Percentiles rank a stretch among this genome's conserved stretches.
Conservation (phyloP, 2,329 filamentous ascomycete species). For the Thielaviopsis ethacetica region DNA sequence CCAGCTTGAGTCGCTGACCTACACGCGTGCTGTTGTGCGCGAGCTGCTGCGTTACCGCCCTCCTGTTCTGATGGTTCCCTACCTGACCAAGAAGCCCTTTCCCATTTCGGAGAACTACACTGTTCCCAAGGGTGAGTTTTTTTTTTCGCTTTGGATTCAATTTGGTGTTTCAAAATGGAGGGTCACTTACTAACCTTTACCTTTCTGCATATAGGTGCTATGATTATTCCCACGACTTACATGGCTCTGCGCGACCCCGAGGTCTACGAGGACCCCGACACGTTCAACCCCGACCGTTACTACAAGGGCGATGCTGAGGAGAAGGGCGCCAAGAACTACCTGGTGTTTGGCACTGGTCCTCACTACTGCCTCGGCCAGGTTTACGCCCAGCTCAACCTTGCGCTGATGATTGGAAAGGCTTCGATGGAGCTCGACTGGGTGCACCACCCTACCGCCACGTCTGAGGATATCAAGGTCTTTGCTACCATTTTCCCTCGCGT, state of each 20-base stretch:
- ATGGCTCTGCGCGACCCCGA: slow-evolving; percentile 83
- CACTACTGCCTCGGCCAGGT: slow-evolving; percentile 94
- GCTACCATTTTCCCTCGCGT: slow-evolving; percentile 96
- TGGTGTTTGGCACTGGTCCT: slow-evolving; percentile 88
- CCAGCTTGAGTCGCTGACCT: slow-evolving; percentile 72
- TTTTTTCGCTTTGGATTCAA: not conserved
- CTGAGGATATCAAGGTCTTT: slow-evolving; percentile 95
- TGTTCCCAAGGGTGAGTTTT: slow-evolving; percentile 58
- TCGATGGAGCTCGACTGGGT: slow-evolving; percentile 77
- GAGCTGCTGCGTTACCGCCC: slow-evolving; percentile 88
- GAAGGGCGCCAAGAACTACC: slow-evolving; percentile 78
- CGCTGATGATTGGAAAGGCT: slow-evolving; percentile 79
- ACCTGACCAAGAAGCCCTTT: slow-evolving; percentile 87
- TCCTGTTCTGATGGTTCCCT: slow-evolving; percentile 93
- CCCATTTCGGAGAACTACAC: slow-evolving; percentile 78
- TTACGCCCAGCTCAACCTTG: slow-evolving; percentile 80
- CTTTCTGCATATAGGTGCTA: slow-evolving; percentile 42
- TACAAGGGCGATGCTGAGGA: slow-evolving; percentile 78
- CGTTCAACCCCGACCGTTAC: slow-evolving; percentile 82
- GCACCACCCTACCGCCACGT: slow-evolving; percentile 66
- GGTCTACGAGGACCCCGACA: slow-evolving; percentile 77
- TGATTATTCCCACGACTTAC: slow-evolving; percentile 88
- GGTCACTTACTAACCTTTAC: slow-evolving; percentile 13
- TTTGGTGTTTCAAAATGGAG: not conserved
- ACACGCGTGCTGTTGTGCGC: slow-evolving; percentile 81